Evolutionary conservation across 192 early-diverging fungal genomes (phyloP), one percentile per base, ranked within the genome.

Genomic region (Haplosporangium gracile): DNA sequence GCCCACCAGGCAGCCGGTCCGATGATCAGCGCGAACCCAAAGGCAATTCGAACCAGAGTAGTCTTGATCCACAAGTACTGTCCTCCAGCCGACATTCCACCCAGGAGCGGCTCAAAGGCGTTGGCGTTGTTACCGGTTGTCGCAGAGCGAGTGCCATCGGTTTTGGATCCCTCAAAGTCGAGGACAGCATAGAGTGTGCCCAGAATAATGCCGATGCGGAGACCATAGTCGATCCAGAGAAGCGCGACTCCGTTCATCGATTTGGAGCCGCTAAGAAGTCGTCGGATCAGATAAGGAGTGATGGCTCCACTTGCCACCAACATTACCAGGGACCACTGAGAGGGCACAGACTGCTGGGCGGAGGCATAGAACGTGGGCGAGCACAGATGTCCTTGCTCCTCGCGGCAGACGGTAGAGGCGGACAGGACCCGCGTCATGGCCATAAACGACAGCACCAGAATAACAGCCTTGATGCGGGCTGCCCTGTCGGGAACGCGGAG

Each of bases 311-410:
- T 78, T 16, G 90, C 76, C 22, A 92, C 85, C 34, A 94, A 80
- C 10, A 77, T 72, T n/a, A 91, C 76, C 15, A 93, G 70, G 13
- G 89, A 88, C 73, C 81, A 81, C 60, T 91, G 88, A 15, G 93
- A 84, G 9, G 94, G 89, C 10, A 93, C 88, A 10, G 92, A 87
- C 24, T 89, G 88, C 22, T 84, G 75, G n/a, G 92, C 88, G 5
- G 92, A 82, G 9, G 93, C 92, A 76, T 98, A 95, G 90, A 95
- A 97, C 18, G 95, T 96, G n/a, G 95, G 94, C 18, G 78, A 83
- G 83, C 98, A 99, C 51, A 91, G 81, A 5, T 94, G 93, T 9
- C 93, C 88, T 89, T 98, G 96, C 75, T 99, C 98, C 76, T 96
- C 96, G 34, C 97, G 94, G 76, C 98, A 99, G 36, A 97, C 92